These are phyloP conservation scores for Phaeotremella fagi DNA, from an alignment of 768 basidiomycete species.

Conservation along the genomic window DNA sequence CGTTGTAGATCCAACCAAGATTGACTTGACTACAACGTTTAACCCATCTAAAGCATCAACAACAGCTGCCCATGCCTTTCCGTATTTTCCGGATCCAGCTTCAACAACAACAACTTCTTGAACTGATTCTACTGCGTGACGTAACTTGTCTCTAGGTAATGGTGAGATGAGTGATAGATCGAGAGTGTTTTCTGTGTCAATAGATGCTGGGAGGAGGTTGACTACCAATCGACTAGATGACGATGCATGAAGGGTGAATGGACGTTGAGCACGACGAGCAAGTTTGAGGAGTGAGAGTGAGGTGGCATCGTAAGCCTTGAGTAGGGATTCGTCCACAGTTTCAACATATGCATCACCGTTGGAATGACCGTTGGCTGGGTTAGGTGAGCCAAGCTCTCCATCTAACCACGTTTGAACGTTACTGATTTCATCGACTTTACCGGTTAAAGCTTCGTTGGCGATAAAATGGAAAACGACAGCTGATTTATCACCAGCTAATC, in stretches of 20 bases:
- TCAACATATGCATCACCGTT: conserved; percentile 34
- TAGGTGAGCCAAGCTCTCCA: conserved; percentile 11
- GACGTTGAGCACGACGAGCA: conserved; percentile 59
- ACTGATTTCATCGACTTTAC: conserved; percentile 54
- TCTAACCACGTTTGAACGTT: conserved; percentile 63
- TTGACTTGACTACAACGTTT: conserved; percentile 40
- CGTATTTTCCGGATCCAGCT: conserved; percentile 43
- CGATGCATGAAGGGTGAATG: conserved; percentile 55
- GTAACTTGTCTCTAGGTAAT: conserved; percentile 31
- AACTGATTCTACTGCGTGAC: conserved; percentile 45
- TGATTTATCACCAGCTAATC: conserved; percentile 64
- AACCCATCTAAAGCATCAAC: conserved; percentile 53
- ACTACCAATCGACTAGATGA: conserved; percentile 56
- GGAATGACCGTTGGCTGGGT: conserved; percentile 4
- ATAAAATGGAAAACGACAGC: conserved; percentile 87
- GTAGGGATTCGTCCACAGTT: conserved; percentile 25
- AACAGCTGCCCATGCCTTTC: conserved; percentile 35
- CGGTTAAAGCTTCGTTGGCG: conserved; percentile 49
- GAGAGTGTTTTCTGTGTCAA: conserved; percentile 53
- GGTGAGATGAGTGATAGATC: conserved; percentile 51
- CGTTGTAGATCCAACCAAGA: conserved; percentile 47
- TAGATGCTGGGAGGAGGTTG: conserved; percentile 62
- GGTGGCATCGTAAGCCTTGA: conserved; percentile 63
- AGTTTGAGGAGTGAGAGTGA: conserved; percentile 62
- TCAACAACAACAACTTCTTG: conserved; percentile 45